phyloP scores from a whole-genome alignment of 1,139 yeast genomes.

The Taiozyma sp. region DNA sequence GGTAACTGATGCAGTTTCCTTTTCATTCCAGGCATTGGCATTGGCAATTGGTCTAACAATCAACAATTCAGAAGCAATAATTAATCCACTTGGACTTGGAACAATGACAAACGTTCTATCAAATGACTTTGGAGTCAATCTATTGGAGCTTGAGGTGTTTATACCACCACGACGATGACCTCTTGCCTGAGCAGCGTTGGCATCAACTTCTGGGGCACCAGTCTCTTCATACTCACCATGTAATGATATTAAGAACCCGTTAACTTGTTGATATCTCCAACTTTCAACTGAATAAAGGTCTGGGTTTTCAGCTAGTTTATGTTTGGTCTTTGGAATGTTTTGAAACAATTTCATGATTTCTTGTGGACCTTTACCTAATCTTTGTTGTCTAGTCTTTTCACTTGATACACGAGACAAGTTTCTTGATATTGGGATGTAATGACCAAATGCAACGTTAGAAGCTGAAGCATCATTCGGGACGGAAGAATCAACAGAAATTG shows the following conservation, averaged over 20 bases:
- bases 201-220: constrained; percentile 42
- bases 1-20: constrained; percentile 6
- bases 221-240: constrained; percentile 84
- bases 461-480: constrained; percentile 35
- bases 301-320: constrained; percentile 59
- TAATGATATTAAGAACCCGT: constrained; percentile 68
- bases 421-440: constrained; percentile 66
- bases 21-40: constrained; percentile 48
- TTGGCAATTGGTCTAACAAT: constrained; percentile 61
- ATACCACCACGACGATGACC: constrained; percentile 26
- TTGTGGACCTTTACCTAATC: constrained; percentile 69
- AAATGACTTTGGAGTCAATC: constrained; percentile 65
- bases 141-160: constrained; percentile 28
- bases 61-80: constrained; percentile 81
- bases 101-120: constrained; percentile 81
- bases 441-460: constrained; percentile 49
- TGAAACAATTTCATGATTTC: constrained; percentile 56
- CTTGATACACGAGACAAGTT: constrained; percentile 68
- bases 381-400: constrained; percentile 44
- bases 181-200: constrained; percentile 22
- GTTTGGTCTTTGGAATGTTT: constrained; percentile 71
- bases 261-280: constrained; percentile 62
- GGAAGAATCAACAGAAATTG: constrained; percentile 51
- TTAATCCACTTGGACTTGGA: constrained; percentile 65
- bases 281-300: constrained; percentile 72